phyloP scores from a whole-genome alignment of 345 rosid genomes.

The Lepidium aucheri region DNA sequence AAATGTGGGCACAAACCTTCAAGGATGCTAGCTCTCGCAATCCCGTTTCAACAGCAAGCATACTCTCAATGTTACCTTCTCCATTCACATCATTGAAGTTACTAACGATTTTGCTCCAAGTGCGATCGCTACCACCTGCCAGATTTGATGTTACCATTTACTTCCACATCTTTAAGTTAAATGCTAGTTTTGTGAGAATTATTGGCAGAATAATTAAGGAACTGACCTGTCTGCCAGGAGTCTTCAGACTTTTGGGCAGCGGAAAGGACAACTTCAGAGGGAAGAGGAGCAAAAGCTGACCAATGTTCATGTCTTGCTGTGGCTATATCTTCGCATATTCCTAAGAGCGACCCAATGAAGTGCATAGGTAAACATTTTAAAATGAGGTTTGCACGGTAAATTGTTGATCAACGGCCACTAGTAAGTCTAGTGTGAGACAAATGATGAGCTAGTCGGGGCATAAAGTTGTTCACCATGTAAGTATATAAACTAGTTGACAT shows the following conservation, averaged over 20 bases:
- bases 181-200: neutral
- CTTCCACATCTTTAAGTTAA: neutral
- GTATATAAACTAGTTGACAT: neutral
- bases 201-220: neutral
- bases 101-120: conserved; percentile 52
- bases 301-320: conserved; percentile 73
- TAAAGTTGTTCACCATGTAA: neutral
- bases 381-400: neutral
- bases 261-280: conserved; percentile 87
- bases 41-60: conserved; percentile 98
- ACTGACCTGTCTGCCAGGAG: conserved; percentile 50
- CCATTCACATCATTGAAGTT: conserved; percentile 78
- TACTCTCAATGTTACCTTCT: conserved; percentile 93
- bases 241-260: conserved; percentile 97
- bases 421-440: neutral
- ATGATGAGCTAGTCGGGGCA: neutral
- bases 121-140: conserved; percentile 44
- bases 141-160: conserved; percentile 14
- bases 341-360: conserved; percentile 23
- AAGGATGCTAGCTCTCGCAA: conserved; percentile 87
- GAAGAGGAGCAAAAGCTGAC: conserved; percentile 97
- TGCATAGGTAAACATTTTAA: conserved; percentile 1
- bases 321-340: conserved; percentile 74
- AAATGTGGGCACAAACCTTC: conserved; percentile 44
- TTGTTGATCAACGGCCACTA: neutral